Base-by-base conservation (phyloP, 331 rosid genomes). In the Quercus phellos region DNA sequence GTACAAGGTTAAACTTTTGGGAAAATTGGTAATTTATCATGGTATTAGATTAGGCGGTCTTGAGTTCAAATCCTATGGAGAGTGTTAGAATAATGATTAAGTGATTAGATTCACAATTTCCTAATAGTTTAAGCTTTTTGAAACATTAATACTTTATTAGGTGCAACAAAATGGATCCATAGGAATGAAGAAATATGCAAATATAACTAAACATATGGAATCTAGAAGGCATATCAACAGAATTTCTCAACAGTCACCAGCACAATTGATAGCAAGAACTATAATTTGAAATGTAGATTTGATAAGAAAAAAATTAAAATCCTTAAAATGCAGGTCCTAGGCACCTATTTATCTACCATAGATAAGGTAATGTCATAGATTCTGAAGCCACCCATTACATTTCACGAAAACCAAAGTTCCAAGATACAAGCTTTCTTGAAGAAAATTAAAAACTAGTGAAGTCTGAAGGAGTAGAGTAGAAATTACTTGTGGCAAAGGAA, bases 401-500 rank as follows among this genome's bases (percentile, higher is more conserved):
- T 61, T 26, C n/a, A 14, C 17, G 69, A 30, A 63, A 63, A 16
- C 19, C 11, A 29, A 4, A 63, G 29, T 22, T 24, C 12, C 66
- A 5, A 61, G 35, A 61, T 3, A 13, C 68, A 27, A 29, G 18
- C 38, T 16, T 26, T 27, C 51, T 51, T 51, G 35, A 29, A 74
- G 24, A 77, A 56, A 21, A 60, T n/a, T 7, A 19, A 61, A 78
- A 74, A 58, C 8, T 38, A 27, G 14, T 11, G 0, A 27, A 63
- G 11, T 10, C 16, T 12, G 4, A 46, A 51, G 18, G 38, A 29
- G 74, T 60, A 21, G 13, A 21, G 17, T 14, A 78, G 5, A 74
- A 80, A 68, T 72, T 84, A 84, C 92, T 35, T 77, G 81, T 73
- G 93, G 93, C 43, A 89, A 76, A 74, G 93, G 91, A 73, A 89